Conservation (phyloP, 257 asterid genomes). For the Salvia splendens region DNA sequence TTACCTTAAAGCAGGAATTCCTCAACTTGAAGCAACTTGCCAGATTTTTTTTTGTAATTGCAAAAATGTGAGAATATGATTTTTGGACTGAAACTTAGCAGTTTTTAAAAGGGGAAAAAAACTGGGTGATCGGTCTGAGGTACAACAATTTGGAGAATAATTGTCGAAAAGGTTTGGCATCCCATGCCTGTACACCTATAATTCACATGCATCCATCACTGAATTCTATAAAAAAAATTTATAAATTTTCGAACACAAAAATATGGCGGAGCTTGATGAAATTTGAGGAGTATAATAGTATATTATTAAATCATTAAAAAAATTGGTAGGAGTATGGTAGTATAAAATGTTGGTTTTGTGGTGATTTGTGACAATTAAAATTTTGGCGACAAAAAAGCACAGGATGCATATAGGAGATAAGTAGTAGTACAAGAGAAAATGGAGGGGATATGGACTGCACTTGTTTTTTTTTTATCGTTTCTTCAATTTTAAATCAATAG, state of each 20-base stretch:
- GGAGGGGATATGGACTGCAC: constrained; percentile 35
- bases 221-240: constrained; percentile 27
- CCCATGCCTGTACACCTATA: constrained; percentile 71
- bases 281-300: not conserved
- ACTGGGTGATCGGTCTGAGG: not conserved
- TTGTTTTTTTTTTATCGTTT: not conserved
- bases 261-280: not conserved
- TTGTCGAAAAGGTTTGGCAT: constrained; percentile 50
- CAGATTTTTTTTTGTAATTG: not conserved
- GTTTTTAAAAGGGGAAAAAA: constrained; percentile 30
- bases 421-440: constrained; percentile 17
- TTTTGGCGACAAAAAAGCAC: constrained; percentile 31
- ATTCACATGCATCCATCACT: constrained; percentile 58
- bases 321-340: not conserved
- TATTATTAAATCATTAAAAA: not conserved
- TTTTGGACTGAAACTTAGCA: constrained; percentile 14
- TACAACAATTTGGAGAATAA: constrained; percentile 41
- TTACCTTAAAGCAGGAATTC: constrained; percentile 12
- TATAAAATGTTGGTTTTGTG: not conserved
- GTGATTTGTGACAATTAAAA: not conserved
- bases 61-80: constrained; percentile 11
- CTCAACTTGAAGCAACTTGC: not conserved
- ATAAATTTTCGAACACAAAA: not conserved
- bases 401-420: constrained; percentile 7
- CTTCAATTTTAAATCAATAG: not conserved